phyloP scores from a whole-genome alignment of 176 grass and related monocot genomes.

The Melocanna baccifera region DNA sequence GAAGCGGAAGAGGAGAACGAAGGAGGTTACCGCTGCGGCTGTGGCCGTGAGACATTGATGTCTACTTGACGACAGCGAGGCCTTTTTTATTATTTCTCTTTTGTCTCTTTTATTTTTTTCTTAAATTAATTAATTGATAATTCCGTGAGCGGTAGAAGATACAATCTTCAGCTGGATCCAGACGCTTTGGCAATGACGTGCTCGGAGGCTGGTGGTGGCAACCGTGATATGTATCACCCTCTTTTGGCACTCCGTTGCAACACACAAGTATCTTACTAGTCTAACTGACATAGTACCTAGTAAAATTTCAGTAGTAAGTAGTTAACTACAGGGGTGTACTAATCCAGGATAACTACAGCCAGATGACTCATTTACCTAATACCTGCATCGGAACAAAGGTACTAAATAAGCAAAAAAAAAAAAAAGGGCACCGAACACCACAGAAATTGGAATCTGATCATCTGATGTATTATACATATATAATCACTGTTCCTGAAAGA shows the following conservation, averaged over 20 bases:
- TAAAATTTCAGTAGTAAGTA: background rate
- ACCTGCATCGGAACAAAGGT: background rate
- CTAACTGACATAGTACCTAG: background rate
- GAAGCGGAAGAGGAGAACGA: background rate
- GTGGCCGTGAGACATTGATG: background rate
- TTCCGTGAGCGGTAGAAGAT: too few species aligned
- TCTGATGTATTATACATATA: background rate
- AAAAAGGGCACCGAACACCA: background rate
- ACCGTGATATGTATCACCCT: too few species aligned
- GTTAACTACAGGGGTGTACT: background rate
- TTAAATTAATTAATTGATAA: too few species aligned
- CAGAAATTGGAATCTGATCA: background rate
- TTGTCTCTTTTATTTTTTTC: background rate
- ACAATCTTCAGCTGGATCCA: too few species aligned
- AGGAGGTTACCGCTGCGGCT: background rate
- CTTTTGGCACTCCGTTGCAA: too few species aligned
- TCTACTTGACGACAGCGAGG: conserved; percentile 19
- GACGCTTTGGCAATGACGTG: too few species aligned
- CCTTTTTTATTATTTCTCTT: background rate
- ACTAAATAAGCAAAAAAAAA: background rate
- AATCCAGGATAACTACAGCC: background rate
- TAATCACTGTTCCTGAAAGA: background rate
- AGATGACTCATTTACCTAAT: background rate
- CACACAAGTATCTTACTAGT: too few species aligned
- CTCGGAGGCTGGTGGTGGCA: too few species aligned